Evolutionary conservation across 2,329 filamentous ascomycete genomes (phyloP).

Genomic region (Onygena corvina): DNA sequence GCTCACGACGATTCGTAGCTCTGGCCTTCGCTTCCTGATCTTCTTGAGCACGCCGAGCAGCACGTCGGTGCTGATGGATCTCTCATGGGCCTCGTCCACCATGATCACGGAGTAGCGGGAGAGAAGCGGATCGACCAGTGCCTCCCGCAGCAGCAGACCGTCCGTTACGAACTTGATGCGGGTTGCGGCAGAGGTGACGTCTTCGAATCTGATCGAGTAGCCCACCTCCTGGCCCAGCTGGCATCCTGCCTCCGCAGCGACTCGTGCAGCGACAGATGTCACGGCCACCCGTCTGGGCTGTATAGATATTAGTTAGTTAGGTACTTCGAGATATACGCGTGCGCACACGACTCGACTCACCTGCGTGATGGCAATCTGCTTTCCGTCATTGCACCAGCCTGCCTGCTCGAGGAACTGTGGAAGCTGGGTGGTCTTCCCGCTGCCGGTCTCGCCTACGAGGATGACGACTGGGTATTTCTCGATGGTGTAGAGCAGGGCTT

Average conservation of each 20-base stretch:
- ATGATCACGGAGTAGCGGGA: conserved; percentile 91
- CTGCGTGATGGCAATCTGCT: conserved; percentile 79
- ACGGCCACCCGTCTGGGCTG: conserved; percentile 83
- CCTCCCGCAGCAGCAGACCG: conserved; percentile 79
- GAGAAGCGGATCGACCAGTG: conserved; percentile 79
- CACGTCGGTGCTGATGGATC: conserved; percentile 84
- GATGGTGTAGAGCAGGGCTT: conserved; percentile 70
- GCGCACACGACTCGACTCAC: too few species aligned
- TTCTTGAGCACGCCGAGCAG: conserved; percentile 85
- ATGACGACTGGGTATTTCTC: conserved; percentile 78
- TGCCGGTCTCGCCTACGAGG: conserved; percentile 85
- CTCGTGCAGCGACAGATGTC: conserved; percentile 74
- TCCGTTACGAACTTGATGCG: conserved; percentile 93
- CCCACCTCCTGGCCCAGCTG: conserved; percentile 82
- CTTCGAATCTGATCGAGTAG: conserved; percentile 85
- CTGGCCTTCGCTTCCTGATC: conserved; percentile 64
- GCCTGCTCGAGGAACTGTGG: conserved; percentile 80
- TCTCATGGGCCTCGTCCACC: conserved; percentile 94
- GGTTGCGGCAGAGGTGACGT: conserved; percentile 73
- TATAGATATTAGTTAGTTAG: background rate
- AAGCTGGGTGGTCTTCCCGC: conserved; percentile 90
- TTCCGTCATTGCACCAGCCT: conserved; percentile 78
- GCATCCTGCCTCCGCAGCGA: conserved; percentile 79
- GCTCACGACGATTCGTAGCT: conserved; percentile 78
- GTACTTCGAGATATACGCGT: background rate